Evolutionary conservation across 208 protist genomes (phyloP).

Genomic region (Jaenimonas drosophilae): DNA sequence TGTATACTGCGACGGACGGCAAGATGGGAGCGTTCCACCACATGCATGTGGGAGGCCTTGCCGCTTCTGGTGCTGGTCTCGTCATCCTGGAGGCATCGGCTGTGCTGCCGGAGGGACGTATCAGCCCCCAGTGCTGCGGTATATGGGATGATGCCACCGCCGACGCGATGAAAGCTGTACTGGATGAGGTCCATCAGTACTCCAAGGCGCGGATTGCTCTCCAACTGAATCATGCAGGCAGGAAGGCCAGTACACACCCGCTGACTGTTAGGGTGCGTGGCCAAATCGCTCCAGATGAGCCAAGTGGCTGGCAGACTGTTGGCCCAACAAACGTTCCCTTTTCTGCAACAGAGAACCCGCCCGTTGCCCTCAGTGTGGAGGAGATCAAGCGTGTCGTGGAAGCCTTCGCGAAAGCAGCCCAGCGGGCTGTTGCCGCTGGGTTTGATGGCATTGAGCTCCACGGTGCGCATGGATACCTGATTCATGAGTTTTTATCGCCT

Average conservation of each 20-base stretch:
- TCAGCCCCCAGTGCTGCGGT: constrained; percentile 16
- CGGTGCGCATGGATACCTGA: constrained; percentile 72
- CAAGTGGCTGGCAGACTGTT: constrained; percentile 15
- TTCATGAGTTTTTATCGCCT: constrained; percentile 61
- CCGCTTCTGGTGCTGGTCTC: constrained; percentile 27
- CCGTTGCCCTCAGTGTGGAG: constrained; percentile 21
- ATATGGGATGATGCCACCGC: constrained; percentile 27
- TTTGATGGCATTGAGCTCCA: constrained; percentile 82
- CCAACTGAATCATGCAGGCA: constrained; percentile 66
- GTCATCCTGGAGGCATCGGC: constrained; percentile 39
- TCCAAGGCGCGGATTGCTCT: constrained; percentile 32
- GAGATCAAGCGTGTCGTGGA: constrained; percentile 25
- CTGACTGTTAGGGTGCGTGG: too few species aligned
- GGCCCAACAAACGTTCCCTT: constrained; percentile 32
- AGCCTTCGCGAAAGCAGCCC: constrained; percentile 24
- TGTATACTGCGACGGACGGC: constrained; percentile 15
- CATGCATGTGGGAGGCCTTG: constrained; percentile 24
- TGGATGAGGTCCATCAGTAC: constrained; percentile 25
- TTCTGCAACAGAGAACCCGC: constrained; percentile 8
- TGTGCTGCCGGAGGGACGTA: constrained; percentile 20
- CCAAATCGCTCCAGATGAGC: neutral
- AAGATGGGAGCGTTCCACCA: constrained; percentile 22
- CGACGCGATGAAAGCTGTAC: constrained; percentile 20
- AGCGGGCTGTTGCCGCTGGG: constrained; percentile 29
- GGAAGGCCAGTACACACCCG: constrained; percentile 21